Percentiles rank a stretch among this genome's conserved stretches.
Conservation (phyloP, 2,329 filamentous ascomycete genomes). For the Colletotrichum echinochloae region DNA sequence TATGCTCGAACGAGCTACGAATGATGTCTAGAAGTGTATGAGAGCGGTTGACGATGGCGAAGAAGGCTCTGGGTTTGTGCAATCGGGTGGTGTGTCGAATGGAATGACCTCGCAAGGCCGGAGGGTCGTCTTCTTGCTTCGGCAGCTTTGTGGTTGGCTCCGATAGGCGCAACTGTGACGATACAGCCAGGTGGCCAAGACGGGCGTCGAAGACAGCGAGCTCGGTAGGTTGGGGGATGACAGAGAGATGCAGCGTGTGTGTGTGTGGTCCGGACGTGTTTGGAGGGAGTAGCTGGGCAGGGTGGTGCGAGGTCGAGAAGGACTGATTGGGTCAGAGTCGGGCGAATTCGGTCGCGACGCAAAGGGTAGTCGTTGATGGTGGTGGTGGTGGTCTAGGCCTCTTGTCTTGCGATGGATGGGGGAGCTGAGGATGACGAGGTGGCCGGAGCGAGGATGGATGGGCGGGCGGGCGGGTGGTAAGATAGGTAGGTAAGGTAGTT, state of each 20-base stretch:
- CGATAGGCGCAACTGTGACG: not conserved
- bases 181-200: slow-evolving; percentile 26
- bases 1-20: not conserved
- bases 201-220: slow-evolving; percentile 7
- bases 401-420: not conserved
- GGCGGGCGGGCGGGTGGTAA: not conserved
- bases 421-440: not conserved
- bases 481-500: no score
- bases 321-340: not conserved
- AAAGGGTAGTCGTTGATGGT: not conserved
- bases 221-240: slow-evolving; percentile 3
- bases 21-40: not conserved
- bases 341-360: not conserved
- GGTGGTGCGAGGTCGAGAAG: not conserved
- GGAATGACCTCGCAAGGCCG: not conserved
- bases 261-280: slow-evolving; percentile 16
- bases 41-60: not conserved
- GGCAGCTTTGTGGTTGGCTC: not conserved
- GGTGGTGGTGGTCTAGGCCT: not conserved
- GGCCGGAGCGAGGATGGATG: not conserved
- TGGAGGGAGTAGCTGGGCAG: not conserved
- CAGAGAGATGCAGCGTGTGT: not conserved
- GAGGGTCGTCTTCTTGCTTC: not conserved
- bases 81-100: not conserved
- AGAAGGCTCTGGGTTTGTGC: not conserved